phyloP scores from a whole-genome alignment of 768 basidiomycete species.

The Hydnum rufescens region DNA sequence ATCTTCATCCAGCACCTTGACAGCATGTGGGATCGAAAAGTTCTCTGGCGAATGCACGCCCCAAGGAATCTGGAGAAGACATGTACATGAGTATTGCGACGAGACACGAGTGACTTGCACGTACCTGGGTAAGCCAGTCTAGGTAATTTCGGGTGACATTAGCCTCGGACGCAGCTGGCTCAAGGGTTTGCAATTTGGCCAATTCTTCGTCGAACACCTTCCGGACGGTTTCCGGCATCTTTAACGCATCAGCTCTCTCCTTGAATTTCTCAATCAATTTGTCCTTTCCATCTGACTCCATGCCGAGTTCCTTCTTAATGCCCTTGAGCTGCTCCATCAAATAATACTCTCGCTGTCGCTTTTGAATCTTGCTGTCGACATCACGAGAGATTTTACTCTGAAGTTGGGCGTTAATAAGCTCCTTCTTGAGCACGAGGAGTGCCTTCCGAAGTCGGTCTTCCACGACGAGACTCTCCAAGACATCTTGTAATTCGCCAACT shows the following conservation, averaged over 20 bases:
- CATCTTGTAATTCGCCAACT: slow-evolving; percentile 78
- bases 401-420: slow-evolving; percentile 88
- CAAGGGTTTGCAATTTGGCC: slow-evolving; percentile 70
- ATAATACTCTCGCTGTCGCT: slow-evolving; percentile 86
- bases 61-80: slow-evolving; percentile 64
- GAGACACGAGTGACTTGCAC: background rate
- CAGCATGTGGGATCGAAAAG: slow-evolving; percentile 68
- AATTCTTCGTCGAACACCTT: slow-evolving; percentile 97
- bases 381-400: slow-evolving; percentile 85
- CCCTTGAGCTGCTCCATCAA: slow-evolving; percentile 93
- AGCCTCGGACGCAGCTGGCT: slow-evolving; percentile 81
- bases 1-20: slow-evolving; percentile 75
- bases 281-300: slow-evolving; percentile 91
- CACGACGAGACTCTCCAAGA: slow-evolving; percentile 68
- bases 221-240: slow-evolving; percentile 75
- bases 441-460: slow-evolving; percentile 83
- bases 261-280: slow-evolving; percentile 84
- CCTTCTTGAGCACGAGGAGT: slow-evolving; percentile 86
- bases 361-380: slow-evolving; percentile 87
- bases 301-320: slow-evolving; percentile 89
- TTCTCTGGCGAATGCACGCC: slow-evolving; percentile 87
- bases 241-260: slow-evolving; percentile 57
- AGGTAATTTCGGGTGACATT: slow-evolving; percentile 90
- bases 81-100: background rate
- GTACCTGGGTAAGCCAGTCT: slow-evolving; percentile 73